Base-by-base conservation (phyloP, 2,329 filamentous ascomycete genomes). In the Fusarium verticillioides region DNA sequence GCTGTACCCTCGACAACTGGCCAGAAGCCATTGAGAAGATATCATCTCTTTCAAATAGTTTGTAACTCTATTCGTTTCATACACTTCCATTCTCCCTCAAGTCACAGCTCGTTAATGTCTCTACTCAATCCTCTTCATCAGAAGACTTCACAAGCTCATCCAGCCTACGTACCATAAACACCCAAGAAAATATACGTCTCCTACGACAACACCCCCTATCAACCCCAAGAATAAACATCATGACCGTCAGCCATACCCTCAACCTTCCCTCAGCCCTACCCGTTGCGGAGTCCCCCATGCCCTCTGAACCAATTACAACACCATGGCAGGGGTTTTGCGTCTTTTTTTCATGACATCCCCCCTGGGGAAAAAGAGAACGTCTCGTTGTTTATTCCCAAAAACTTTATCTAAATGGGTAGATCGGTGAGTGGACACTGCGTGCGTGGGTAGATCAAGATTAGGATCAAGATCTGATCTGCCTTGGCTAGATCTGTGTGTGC, bases 371-470 rank as follows among this genome's bases (percentile, higher is more conserved):
- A 58, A 46, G 59, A 53, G 40, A 40, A 44, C 54, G 46, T 64
- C 40, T 58, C 46, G 28, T 50, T 57, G 49, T 44, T 67, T 67
- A 56, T 66, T 39, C 44, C 49, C 47, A 47, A 40, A 40, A 66
- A 53, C 56, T 19, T 59, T 26, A 47, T 59, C n/a, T 49, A 49
- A 59, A 58, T 58, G 43, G 42, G 39, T 61, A 37, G 71, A 74
- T 74, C 71, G 71, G 71, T 74, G 69, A 74, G 71, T 75, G 72
- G 72, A 54, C 59, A 71, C 60, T 63, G 46, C 70, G 53, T 47
- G 66, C 70, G 53, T 47, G 61, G 70, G 60, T 70, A 73, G 70
- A 73, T 69, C 66, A 59, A 69, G 66, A 69, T 69, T 36, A 37
- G 12, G 65, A 69, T 58, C 57, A 60, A 53, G 50, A 53, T 53